Base-by-base conservation (phyloP, 2,329 filamentous ascomycete species). In the Exutisphaerella laricina region DNA sequence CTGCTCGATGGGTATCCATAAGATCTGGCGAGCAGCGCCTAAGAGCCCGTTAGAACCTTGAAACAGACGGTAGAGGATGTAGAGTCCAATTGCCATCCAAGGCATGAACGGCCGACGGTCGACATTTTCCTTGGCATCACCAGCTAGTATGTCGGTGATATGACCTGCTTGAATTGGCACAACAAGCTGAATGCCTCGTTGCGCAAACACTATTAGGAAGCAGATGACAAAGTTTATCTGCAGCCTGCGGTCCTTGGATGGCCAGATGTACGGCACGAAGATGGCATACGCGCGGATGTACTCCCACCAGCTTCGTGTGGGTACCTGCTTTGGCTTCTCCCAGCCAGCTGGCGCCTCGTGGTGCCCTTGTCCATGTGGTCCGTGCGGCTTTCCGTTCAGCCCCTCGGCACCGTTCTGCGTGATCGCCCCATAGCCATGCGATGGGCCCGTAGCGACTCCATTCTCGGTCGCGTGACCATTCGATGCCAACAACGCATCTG, bases 191-290 rank as follows among this genome's bases (percentile, higher is more conserved):
- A 98, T 79, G 36, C 82, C 71, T 49, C 92, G 82, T 69, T 96
- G 89, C 8, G 84, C 58, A 33, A 92, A 66, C 42, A 97, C 80
- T 35, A 98, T 75, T 25, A 79, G 39, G 59, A 97, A 89, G 67
- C 92, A 97, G 35, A 88, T 58, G 14, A 94, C 63, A 14, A 96
- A 88, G 41, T 89, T 76, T 17, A 88, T 53, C 68, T 96, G 84
- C 42, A 98, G 72, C 51, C 73, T 76, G 26, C 74, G 69, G 38
- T 87, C 82, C 59, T 90, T 90, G 58, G 82, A 84, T 1, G 92
- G 92, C 92, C 92, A 98, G 45, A 97, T 78, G 61, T 97, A 98
- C 0, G 89, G 90, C 63, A 97, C 94, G 67, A 98, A 95, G 39
- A 96, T 73, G 9, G 84, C 85, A 65, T 97, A 98, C 33, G 90